Conservation (phyloP, 305 asterid species). For the Solanum hybrid region DNA sequence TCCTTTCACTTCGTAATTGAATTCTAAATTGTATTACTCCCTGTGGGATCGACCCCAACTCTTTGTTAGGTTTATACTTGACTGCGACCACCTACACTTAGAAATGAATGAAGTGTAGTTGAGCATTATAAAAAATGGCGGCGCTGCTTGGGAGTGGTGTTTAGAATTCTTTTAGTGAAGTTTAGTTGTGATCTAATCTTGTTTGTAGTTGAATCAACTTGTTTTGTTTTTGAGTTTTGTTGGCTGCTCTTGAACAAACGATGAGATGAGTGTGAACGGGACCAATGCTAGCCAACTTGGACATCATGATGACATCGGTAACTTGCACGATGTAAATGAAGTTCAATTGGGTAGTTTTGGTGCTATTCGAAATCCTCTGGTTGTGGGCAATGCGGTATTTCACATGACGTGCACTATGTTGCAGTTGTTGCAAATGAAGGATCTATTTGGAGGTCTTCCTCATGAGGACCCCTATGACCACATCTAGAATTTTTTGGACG, state of each 20-base stretch:
- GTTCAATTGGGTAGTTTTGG: background rate
- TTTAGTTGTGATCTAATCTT: background rate
- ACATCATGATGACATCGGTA: background rate
- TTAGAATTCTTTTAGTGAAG: background rate
- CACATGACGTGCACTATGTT: background rate
- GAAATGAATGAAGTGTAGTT: background rate
- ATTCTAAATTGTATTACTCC: background rate
- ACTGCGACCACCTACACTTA: background rate
- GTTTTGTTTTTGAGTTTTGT: background rate
- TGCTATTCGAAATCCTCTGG: background rate
- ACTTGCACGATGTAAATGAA: background rate
- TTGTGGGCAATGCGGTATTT: background rate
- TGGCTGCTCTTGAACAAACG: background rate
- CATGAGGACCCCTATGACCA: background rate
- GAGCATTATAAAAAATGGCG: background rate
- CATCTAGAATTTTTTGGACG: background rate
- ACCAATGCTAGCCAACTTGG: background rate
- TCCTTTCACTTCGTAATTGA: background rate
- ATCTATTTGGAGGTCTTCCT: background rate
- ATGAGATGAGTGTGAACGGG: background rate
- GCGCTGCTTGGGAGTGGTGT: background rate
- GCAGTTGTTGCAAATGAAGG: background rate
- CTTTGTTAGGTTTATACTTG: background rate
- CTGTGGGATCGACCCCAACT: background rate
- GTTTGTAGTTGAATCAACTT: background rate